phyloP scores from a whole-genome alignment of 2,329 filamentous ascomycete species.

The Zymoseptoria pseudotritici region DNA sequence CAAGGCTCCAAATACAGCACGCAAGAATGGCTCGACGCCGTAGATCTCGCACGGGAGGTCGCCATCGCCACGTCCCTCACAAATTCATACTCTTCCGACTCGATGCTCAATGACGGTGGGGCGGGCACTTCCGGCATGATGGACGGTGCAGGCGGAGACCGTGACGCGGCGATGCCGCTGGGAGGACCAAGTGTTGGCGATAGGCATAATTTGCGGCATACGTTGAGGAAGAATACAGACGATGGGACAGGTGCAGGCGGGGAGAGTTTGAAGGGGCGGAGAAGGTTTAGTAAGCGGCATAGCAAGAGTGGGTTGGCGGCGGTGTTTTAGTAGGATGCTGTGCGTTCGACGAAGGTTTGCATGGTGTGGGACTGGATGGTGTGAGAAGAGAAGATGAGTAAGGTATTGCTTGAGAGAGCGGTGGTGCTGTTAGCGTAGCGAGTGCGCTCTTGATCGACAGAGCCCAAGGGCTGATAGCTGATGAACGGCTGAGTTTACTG shows the following conservation, averaged over 20 bases:
- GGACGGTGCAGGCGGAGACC: constrained; percentile 38
- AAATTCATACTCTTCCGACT: constrained; percentile 55
- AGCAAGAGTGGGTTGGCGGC: constrained; percentile 90
- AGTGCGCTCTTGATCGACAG: not conserved
- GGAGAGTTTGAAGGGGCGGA: constrained; percentile 37
- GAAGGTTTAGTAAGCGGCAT: constrained; percentile 81
- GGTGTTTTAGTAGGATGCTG: constrained; percentile 54
- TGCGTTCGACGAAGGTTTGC: not conserved
- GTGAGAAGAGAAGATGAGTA: not conserved
- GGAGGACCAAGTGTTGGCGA: constrained; percentile 19
- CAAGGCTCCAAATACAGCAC: constrained; percentile 62
- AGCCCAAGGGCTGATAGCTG: not conserved
- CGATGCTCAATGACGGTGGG: constrained; percentile 37
- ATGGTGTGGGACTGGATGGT: not conserved
- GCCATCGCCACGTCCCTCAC: constrained; percentile 59
- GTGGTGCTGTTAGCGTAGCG: not conserved
- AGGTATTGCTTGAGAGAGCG: not conserved
- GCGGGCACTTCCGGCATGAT: constrained; percentile 53
- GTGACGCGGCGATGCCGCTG: constrained; percentile 31
- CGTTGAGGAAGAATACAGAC: constrained; percentile 32
- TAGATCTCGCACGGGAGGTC: constrained; percentile 80
- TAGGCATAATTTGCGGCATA: constrained; percentile 23
- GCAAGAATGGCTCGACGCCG: constrained; percentile 84
- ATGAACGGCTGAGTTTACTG: not conserved
- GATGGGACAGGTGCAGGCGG: constrained; percentile 6